phyloP scores from a whole-genome alignment of 352 stramenopile species.

The Bremia lactucae region DNA sequence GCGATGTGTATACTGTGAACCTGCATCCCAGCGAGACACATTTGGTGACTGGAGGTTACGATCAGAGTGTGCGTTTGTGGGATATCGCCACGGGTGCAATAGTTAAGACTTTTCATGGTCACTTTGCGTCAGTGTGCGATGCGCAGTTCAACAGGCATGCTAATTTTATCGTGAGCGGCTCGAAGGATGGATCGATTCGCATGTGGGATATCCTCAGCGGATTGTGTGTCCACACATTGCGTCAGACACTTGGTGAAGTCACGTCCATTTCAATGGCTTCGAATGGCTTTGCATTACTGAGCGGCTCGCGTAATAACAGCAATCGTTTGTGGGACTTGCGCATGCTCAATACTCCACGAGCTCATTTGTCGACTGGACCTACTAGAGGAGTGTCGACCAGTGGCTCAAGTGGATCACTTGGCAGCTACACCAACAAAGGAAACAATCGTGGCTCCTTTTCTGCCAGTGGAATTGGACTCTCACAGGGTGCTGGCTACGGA shows the following conservation, averaged over 20 bases:
- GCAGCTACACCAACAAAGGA: slow-evolving; percentile 11
- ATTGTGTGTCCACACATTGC: slow-evolving; percentile 76
- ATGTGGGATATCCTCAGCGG: slow-evolving; percentile 85
- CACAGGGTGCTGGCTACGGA: slow-evolving; percentile 8
- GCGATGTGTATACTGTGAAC: slow-evolving; percentile 81
- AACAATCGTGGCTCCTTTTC: slow-evolving; percentile 8
- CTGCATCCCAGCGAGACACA: slow-evolving; percentile 81
- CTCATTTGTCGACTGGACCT: slow-evolving; percentile 35
- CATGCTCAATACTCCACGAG: slow-evolving; percentile 66
- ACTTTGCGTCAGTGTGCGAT: slow-evolving; percentile 76
- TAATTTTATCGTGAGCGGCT: slow-evolving; percentile 79
- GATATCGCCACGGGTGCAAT: slow-evolving; percentile 66
- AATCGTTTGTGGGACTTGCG: slow-evolving; percentile 84
- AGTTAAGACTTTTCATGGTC: slow-evolving; percentile 69
- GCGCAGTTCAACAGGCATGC: slow-evolving; percentile 82
- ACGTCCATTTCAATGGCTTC: slow-evolving; percentile 78
- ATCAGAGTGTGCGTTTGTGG: slow-evolving; percentile 79
- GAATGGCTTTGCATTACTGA: slow-evolving; percentile 73
- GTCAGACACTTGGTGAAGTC: slow-evolving; percentile 78
- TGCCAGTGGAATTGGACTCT: slow-evolving; percentile 14
- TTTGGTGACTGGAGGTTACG: slow-evolving; percentile 77
- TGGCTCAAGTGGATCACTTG: slow-evolving; percentile 21
- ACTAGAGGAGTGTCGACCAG: slow-evolving; percentile 14
- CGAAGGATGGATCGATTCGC: slow-evolving; percentile 78
- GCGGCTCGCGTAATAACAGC: slow-evolving; percentile 80